Evolutionary conservation across 2,329 filamentous ascomycete species (phyloP).

Genomic region (Cercospora brassicicola): DNA sequence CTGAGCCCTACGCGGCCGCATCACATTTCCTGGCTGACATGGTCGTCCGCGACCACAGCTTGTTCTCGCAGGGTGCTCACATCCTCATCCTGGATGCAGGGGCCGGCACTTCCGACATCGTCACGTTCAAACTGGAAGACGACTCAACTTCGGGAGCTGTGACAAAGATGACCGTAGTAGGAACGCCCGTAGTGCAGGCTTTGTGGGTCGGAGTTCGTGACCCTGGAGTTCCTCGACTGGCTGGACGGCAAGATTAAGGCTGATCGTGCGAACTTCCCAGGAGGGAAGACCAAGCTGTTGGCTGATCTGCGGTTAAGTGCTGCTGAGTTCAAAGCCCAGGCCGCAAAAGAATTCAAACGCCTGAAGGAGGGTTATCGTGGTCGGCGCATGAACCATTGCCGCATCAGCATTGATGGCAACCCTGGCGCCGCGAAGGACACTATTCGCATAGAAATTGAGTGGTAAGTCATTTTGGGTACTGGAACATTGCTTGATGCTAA

Average conservation of each 20-base stretch:
- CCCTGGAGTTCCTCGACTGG: not conserved
- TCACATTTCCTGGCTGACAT: not conserved
- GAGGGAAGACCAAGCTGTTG: not conserved
- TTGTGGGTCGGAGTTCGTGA: not conserved
- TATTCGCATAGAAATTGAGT: not conserved
- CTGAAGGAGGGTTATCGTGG: not conserved
- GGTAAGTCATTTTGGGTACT: not conserved
- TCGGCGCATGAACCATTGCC: not conserved
- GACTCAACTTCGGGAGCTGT: not conserved
- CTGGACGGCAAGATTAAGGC: not conserved
- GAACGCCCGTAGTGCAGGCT: not conserved
- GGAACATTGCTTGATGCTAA: not conserved
- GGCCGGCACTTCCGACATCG: not conserved
- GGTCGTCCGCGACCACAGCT: not conserved
- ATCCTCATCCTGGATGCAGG: not conserved
- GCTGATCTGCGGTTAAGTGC: not conserved
- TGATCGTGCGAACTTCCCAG: not conserved
- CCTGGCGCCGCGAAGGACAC: not conserved
- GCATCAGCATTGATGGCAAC: not conserved
- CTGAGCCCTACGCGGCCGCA: conserved; percentile 18
- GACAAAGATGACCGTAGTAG: not conserved
- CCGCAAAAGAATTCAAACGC: not conserved
- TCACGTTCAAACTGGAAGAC: not conserved
- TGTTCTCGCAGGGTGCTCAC: not conserved
- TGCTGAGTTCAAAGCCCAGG: not conserved